Conservation (phyloP, 2,329 filamentous ascomycete species). For the Aspergillus fischeri region DNA sequence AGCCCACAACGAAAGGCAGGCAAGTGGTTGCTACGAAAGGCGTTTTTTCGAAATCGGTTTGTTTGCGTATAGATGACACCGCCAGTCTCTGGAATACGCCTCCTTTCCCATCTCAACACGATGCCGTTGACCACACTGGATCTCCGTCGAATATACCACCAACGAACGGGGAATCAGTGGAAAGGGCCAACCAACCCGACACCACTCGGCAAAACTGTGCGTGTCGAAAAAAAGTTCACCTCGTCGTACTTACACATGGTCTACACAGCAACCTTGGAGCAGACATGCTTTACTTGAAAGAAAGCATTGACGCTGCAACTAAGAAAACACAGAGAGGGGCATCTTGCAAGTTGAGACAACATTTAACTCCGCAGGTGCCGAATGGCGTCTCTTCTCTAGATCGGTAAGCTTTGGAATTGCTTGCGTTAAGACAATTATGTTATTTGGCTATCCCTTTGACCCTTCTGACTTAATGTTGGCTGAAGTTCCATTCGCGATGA, state of each 20-base stretch:
- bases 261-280: constrained; percentile 92
- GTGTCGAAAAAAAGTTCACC: constrained; percentile 59
- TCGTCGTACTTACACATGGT: constrained; percentile 90
- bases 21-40: constrained; percentile 64
- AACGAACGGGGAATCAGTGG: constrained; percentile 14
- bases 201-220: constrained; percentile 13
- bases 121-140: constrained; percentile 39
- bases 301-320: constrained; percentile 85
- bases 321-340: constrained; percentile 52
- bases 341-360: constrained; percentile 52
- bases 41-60: constrained; percentile 78
- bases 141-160: constrained; percentile 10
- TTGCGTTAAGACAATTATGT: neutral
- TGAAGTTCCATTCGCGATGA: constrained; percentile 20
- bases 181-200: constrained; percentile 2
- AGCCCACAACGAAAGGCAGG: constrained; percentile 51
- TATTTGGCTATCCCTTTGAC: neutral
- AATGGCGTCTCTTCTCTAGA: neutral
- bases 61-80: constrained; percentile 80
- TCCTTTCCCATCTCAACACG: constrained; percentile 57
- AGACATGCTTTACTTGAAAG: constrained; percentile 96
- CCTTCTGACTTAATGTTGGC: neutral
- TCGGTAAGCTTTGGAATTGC: constrained; percentile 4
- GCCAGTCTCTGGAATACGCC: constrained; percentile 91
- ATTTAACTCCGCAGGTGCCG: constrained; percentile 45